Evolutionary conservation across 169 alveolate genomes (phyloP).

Genomic region (Cryptosporidium parvum): DNA sequence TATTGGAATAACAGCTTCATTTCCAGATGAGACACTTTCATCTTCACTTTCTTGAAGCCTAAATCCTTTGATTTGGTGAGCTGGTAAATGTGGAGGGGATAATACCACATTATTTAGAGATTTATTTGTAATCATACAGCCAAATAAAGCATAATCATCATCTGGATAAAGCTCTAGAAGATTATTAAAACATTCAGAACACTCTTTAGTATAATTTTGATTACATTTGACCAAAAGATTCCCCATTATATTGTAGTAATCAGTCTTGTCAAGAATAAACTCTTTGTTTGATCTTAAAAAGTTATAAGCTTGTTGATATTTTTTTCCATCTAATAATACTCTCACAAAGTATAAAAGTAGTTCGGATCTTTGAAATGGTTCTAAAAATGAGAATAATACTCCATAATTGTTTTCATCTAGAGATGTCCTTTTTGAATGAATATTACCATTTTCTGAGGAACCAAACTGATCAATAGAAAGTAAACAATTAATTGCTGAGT

Average conservation of each 20-base stretch:
- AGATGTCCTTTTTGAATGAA: constrained; percentile 74
- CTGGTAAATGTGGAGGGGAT: constrained; percentile 17
- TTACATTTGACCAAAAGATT: constrained; percentile 12
- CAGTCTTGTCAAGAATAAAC: constrained; percentile 37
- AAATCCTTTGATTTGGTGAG: background rate
- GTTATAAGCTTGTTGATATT: constrained; percentile 40
- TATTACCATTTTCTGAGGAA: constrained; percentile 60
- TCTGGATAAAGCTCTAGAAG: constrained; percentile 51
- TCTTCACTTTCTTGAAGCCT: background rate
- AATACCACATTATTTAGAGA: constrained; percentile 16
- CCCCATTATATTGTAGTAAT: constrained; percentile 23
- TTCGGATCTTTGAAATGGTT: constrained; percentile 57
- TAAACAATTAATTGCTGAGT: constrained; percentile 79
- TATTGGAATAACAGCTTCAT: constrained; percentile 26
- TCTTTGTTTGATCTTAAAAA: constrained; percentile 24
- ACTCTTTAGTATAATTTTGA: constrained; percentile 15
- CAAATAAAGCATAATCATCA: constrained; percentile 38
- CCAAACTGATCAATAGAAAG: constrained; percentile 77
- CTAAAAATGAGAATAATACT: constrained; percentile 28
- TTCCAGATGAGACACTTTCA: background rate
- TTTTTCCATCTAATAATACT: constrained; percentile 33
- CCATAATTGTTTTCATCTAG: background rate
- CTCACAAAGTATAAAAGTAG: constrained; percentile 31
- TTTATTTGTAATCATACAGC: constrained; percentile 41
- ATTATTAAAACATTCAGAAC: constrained; percentile 5